Evolutionary conservation across 2,329 filamentous ascomycete species (phyloP), one percentile per base, ranked within the genome.

Genomic region (Cladosporium sp.): DNA sequence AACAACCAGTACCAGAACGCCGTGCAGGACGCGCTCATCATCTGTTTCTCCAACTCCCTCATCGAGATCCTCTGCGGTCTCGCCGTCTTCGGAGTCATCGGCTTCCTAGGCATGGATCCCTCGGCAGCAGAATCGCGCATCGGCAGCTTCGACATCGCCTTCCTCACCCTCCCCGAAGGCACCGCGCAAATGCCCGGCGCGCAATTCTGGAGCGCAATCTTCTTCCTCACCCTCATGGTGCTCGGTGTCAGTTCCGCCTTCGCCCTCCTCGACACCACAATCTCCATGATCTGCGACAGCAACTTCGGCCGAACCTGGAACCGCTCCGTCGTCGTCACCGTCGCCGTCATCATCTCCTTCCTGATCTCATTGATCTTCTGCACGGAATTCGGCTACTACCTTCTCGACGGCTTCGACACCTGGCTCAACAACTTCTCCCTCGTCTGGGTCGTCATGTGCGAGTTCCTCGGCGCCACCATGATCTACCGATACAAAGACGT

Each of bases 11-110:
- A 79, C 59, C 77, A 78, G 8, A 80, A 82, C 46, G 78, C 78
- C 0, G 78, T 82, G 1, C 76, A 78, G 72, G 79, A 82, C 50
- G 75, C 79, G 0, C 67, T 79, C 36, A 67, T 80, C 5, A 78
- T 81, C 33, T 77, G 76, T 18, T 64, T 69, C 20, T 78, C 76
- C 56, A 82, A 81, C 42, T 73, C 78, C 0, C 58, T 79, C 0
- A 81, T 81, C 42, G 79, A 82, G 54, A 78, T 77, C 20, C 71
- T 74, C 25, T 71, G 70, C 2, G 72, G 70, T 1, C 73, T 75
- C 48, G 70, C 71, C 1, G 67, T 81, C 1, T 82, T 80, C 50
- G 77, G 78, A 8, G 73, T 81, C 7, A 72, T 82, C 4, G 79
- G 79, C 0, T 74, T 68, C 49, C 63, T 74, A 6, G 58, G 66